These are phyloP conservation scores for Colletotrichum musae DNA, from an alignment of 2,329 filamentous ascomycete genomes.

Conservation along the genomic window DNA sequence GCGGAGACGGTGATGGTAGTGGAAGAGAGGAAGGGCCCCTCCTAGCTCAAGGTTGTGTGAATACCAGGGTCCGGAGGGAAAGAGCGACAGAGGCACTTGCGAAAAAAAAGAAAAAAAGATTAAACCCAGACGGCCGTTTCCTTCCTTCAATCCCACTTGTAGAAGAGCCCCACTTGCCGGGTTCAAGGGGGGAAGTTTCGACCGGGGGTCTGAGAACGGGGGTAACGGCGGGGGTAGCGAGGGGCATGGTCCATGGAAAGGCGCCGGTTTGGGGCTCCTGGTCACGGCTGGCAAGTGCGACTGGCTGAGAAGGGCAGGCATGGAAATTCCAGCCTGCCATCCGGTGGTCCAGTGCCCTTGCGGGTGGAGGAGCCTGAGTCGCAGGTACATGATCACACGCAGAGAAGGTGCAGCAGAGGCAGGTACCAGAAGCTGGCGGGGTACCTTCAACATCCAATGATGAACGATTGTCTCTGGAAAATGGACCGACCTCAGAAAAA, in stretches of 20 bases:
- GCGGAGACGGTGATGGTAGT: constrained; percentile 2
- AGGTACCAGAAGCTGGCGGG: constrained; percentile 16
- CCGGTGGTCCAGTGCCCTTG: constrained; percentile 26
- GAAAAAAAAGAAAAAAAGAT: too few relatives aligned
- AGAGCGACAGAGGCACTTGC: constrained; percentile 6
- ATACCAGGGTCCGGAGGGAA: constrained; percentile 8
- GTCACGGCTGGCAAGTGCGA: constrained; percentile 8
- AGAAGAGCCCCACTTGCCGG: constrained; percentile 14
- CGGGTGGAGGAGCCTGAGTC: constrained; percentile 34
- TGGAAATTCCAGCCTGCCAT: constrained; percentile 38
- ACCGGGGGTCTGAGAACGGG: constrained; percentile 21
- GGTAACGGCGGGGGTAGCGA: constrained; percentile 2
- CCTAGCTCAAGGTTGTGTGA: not conserved
- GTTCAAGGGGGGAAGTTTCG: constrained; percentile 19
- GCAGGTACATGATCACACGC: constrained; percentile 37
- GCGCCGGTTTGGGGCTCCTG: constrained; percentile 29
- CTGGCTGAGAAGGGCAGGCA: constrained; percentile 31
- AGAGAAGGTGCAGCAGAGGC: constrained; percentile 13
- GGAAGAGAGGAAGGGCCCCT: not conserved
- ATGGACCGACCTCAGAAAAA: not conserved
- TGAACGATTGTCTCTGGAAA: not conserved
- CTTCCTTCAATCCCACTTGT: constrained; percentile 22
- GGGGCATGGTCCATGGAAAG: constrained; percentile 10
- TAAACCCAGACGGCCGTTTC: constrained; percentile 34
- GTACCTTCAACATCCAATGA: not conserved